These are phyloP conservation scores for Fusarium napiforme DNA, from an alignment of 2,329 filamentous ascomycete genomes.

Conservation along the genomic window DNA sequence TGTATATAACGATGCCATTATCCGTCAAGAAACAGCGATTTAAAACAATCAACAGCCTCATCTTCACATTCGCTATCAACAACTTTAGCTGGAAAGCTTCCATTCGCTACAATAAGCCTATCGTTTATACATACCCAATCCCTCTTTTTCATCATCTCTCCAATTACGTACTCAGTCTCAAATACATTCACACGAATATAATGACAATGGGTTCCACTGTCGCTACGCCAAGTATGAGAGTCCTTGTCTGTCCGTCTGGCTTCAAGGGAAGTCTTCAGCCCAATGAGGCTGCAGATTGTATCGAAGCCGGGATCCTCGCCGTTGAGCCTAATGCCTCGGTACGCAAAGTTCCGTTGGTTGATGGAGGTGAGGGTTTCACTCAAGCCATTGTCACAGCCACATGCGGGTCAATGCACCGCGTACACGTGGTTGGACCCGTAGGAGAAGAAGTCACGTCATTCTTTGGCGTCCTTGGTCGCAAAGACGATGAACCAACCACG, in stretches of 20 bases:
- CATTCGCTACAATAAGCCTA: slow-evolving; percentile 12
- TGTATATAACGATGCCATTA: slow-evolving; percentile 19
- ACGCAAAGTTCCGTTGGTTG: slow-evolving; percentile 61
- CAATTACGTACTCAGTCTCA: too few relatives aligned
- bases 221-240: slow-evolving; percentile 34
- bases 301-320: slow-evolving; percentile 59
- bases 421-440: slow-evolving; percentile 58
- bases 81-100: background rate
- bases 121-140: background rate
- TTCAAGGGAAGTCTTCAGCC: slow-evolving; percentile 65
- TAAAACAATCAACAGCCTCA: background rate
- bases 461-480: slow-evolving; percentile 56
- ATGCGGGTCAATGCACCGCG: slow-evolving; percentile 51
- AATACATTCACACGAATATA: fast-evolving
- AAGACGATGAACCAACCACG: slow-evolving; percentile 44
- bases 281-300: slow-evolving; percentile 60
- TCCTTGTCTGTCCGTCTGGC: slow-evolving; percentile 63
- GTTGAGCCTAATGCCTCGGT: slow-evolving; percentile 56
- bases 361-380: slow-evolving; percentile 65
- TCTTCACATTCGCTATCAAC: slow-evolving; percentile 27
- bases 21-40: background rate
- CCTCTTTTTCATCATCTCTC: background rate
- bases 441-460: slow-evolving; percentile 55
- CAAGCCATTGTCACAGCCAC: slow-evolving; percentile 57
- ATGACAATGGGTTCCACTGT: background rate